Evolutionary conservation across 495 filamentous ascomycete species (phyloP), one percentile per base, ranked within the genome.

Genomic region (Penicillium samsonianum): DNA sequence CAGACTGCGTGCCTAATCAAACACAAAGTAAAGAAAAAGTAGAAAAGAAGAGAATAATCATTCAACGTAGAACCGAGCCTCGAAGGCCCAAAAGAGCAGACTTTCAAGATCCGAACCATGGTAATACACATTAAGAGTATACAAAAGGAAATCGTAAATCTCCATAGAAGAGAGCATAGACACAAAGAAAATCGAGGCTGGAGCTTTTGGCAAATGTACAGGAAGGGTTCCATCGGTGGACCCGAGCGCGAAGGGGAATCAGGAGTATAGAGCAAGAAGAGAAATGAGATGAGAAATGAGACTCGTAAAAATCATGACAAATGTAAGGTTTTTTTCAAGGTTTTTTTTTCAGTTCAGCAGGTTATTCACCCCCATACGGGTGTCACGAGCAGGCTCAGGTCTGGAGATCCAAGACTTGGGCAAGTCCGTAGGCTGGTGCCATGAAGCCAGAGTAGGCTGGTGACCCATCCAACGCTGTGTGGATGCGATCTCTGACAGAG

Each of bases 341-440:
- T 1, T 19, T 11, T 25, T n/a, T 12, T 12, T 47, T 65, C 58
- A 77, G 55, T 77, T 77, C 38, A 77, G 65, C 46, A 77, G 54
- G 23, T 65, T 74, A 57, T 70, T 62, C 20, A 79, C 62, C 37
- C 75, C 73, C 73, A 79, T 79, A 16, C 76, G 75, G n/a, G 67
- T 73, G 58, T 79, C 76, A n/a, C 73, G 73, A 30, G 66, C 41
- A 20, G 69, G 48, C 45, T 74, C 69, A 5, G 61, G 44, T 31
- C 57, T 64, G 28, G 62, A 49, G 14, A 54, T 37, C 71, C 68
- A 73, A 3, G 57, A 41, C 59, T 67, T 65, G 41, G 63, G 40
- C 22, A 64, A 55, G 6, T 67, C 61, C 1, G 58, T 44, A 10
- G 64, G 61, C 20, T 70, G 68, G 46, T 67, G 68, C 70, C 69